Evolutionary conservation across 805 yeast species (phyloP).

Genomic region (Phaffomyces opuntiae): DNA sequence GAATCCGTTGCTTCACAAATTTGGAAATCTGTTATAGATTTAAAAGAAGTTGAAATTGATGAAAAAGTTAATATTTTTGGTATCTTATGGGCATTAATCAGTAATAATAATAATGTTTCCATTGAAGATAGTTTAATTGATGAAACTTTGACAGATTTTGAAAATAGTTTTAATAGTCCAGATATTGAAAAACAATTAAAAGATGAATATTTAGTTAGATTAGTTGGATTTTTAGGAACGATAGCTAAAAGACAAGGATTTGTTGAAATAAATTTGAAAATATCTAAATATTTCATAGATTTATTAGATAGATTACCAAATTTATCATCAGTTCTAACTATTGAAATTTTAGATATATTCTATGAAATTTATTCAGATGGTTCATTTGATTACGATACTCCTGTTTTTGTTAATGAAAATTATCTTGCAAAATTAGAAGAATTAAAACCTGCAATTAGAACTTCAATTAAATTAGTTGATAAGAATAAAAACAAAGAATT

Average conservation of each 20-base stretch:
- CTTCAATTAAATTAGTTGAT: constrained; percentile 56
- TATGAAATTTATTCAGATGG: constrained; percentile 81
- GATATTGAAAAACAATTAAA: constrained; percentile 21
- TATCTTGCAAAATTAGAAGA: constrained; percentile 37
- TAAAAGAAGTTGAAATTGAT: constrained; percentile 20
- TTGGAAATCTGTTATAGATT: constrained; percentile 13
- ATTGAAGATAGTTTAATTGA: constrained; percentile 24
- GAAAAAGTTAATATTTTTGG: constrained; percentile 33
- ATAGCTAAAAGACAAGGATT: constrained; percentile 41
- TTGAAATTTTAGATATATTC: constrained; percentile 57
- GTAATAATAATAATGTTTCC: constrained; percentile 10
- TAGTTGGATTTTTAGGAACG: constrained; percentile 47
- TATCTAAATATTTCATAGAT: constrained; percentile 38
- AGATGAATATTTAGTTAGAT: constrained; percentile 34
- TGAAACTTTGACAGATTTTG: constrained; percentile 17
- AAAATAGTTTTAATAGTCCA: constrained; percentile 8
- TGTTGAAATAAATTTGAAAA: constrained; percentile 34
- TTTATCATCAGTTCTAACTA: constrained; percentile 34
- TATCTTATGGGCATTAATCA: constrained; percentile 36
- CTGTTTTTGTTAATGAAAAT: constrained; percentile 53
- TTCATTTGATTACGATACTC: constrained; percentile 55
- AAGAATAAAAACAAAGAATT: constrained; percentile 50
- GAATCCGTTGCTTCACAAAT: constrained; percentile 4
- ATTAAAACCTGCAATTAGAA: constrained; percentile 41
- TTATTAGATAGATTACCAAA: constrained; percentile 23